Base-by-base conservation (phyloP, 257 asterid species). In the Ocimum tenuiflorum region DNA sequence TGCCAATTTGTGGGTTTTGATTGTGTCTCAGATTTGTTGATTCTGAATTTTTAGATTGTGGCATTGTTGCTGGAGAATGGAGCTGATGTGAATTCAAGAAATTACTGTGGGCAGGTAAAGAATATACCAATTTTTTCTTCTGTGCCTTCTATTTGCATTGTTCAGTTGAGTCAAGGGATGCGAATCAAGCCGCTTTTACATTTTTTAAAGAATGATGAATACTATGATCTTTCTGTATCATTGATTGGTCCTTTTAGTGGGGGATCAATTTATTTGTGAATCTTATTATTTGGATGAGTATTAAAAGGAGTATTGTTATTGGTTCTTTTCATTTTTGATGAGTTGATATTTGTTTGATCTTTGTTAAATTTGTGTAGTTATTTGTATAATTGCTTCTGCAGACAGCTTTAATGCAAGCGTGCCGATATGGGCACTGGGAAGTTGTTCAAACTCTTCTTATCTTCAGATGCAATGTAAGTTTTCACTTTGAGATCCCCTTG, bases 371-470 rank as follows among this genome's bases (percentile, higher is more conserved):
- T 29, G 57, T 56, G 52, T 73, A 35, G 53, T 70, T 51, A 57
- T 15, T 14, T 41, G 17, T 47, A 60, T 70, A 50, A 54, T 79
- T 67, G 12, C 49, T 19, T 58, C 17, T 71, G 74, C 78, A 91
- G 98, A 88, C 98, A 48, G 98, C 98, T 58, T 77, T 91, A 86
- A 91, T 88, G 95, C 96, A 91, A 81, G 96, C 95, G 0, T 91
- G 98, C 70, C 76, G 95, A 41, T 86, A 91, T 67, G 96, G 96
- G 48, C 96, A 85, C 58, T 91, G 98, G 96, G 96, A 91, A 88
- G 96, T 86, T 79, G 95, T 88, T 57, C 99, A 94, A 69, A 88
- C 95, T 43, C 97, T 94, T 74, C 90, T 94, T 75, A 91, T 94
- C 35, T 94, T 88, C 81, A 82, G 83, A 86, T 94, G 97, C 88